Base-by-base conservation (phyloP, 306 rosid genomes). In the Purshia tridentata region DNA sequence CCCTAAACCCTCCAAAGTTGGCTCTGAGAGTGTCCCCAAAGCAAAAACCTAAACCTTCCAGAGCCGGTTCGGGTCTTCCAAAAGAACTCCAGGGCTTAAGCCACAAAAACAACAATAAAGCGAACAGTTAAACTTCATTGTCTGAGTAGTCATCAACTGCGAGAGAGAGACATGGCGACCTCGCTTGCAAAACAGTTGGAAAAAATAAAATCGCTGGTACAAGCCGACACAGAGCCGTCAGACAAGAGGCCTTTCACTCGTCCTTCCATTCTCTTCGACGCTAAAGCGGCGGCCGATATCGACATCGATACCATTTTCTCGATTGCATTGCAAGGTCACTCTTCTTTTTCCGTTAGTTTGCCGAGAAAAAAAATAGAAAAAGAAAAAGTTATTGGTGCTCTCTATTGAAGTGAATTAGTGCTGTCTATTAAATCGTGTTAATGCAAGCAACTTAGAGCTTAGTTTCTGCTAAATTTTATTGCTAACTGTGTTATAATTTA, bases 211-310 rank as follows among this genome's bases (percentile, higher is more conserved):
- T 80, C 93, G 44, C 48, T 76, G n/a, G 77, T 72, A 12, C 91
- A 64, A 63, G 77, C 66, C 6, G 92, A 86, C 19, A 57, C 88
- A 6, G 86, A 88, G 51, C 89, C 84, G 59, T 85, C 88, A 49
- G 81, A 55, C 23, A 94, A 83, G 82, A 69, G 92, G 59, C 97
- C 98, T 0, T 85, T 84, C 84, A 88, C 91, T 65, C 92, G 98
- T 1, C 92, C 98, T 72, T 88, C 98, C 7, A 77, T 94, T 65
- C 80, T 91, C 52, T 89, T 78, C 71, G 91, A 91, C 54, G 90
- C 96, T 49, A 89, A 91, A 80, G 82, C 84, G 75, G 98, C 98
- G 0, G 96, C 98, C 2, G 98, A 94, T 50, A 78, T 81, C 39
- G 90, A 83, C 37, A 50, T 81, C 14, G 92, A 94, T 39, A 71